Conservation (phyloP, 2,329 filamentous ascomycete genomes). For the Colletotrichum cordylinicola region DNA sequence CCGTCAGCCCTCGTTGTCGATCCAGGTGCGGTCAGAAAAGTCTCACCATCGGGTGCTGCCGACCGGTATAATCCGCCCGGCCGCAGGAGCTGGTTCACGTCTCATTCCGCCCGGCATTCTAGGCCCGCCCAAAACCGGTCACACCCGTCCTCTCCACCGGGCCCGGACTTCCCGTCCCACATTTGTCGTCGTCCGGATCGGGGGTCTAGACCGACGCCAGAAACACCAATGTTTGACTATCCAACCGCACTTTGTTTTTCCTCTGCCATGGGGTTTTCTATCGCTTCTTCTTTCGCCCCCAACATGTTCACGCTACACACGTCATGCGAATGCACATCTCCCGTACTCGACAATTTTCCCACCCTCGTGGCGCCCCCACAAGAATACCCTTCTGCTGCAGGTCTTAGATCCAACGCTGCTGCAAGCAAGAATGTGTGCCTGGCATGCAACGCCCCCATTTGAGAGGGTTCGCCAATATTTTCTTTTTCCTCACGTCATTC, state of each 20-base stretch:
- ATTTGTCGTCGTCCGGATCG: background rate
- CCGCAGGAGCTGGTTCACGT: background rate
- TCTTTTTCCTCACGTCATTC: background rate
- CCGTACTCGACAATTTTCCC: background rate
- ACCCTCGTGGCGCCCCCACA: background rate
- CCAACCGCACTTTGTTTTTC: background rate
- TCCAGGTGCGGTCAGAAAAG: background rate
- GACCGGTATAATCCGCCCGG: background rate
- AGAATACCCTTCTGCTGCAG: background rate
- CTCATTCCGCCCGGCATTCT: slow-evolving; percentile 1
- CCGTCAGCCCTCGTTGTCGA: background rate
- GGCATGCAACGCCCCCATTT: background rate
- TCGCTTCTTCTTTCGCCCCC: background rate
- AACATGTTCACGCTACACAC: background rate
- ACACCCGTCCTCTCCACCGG: background rate
- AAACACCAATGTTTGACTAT: background rate
- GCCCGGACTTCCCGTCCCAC: background rate
- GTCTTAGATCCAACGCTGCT: background rate
- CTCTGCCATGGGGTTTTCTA: background rate
- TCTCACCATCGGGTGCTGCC: slow-evolving; percentile 1
- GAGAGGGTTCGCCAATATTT: background rate
- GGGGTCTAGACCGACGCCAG: background rate
- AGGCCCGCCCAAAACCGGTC: background rate
- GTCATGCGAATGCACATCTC: background rate
- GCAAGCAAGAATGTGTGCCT: background rate